Conservation (phyloP, 352 stramenopile genomes). For the Phytophthora brassicae region DNA sequence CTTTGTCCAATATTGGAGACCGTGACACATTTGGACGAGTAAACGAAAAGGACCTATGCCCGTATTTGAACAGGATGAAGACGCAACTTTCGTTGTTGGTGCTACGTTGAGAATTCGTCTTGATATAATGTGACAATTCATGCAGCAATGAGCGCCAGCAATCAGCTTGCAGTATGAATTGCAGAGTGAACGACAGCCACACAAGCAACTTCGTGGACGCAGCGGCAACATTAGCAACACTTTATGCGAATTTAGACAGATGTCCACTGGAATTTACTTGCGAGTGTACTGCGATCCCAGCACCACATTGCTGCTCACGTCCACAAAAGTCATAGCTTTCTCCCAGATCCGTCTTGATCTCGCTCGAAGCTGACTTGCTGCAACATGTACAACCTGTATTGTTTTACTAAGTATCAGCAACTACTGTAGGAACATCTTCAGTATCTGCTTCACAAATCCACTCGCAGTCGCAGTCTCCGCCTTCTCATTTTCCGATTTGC, state of each 20-base stretch:
- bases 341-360: not conserved
- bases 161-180: not conserved
- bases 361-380: not conserved
- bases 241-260: not conserved
- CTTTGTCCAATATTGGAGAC: not conserved
- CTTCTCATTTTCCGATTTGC: conserved; percentile 20
- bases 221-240: too few relatives aligned
- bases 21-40: not conserved
- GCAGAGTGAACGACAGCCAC: not conserved
- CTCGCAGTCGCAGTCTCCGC: not conserved
- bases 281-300: not conserved
- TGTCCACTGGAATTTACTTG: not conserved
- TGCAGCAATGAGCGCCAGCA: not conserved
- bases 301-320: too few relatives aligned
- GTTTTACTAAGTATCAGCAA: too few relatives aligned
- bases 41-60: not conserved
- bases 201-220: not conserved
- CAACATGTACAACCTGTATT: not conserved
- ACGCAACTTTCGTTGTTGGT: not conserved
- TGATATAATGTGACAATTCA: not conserved
- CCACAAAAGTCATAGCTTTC: too few relatives aligned
- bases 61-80: not conserved
- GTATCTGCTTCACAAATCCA: not conserved
- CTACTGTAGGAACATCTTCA: too few relatives aligned
- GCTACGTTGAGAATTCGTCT: too few relatives aligned